Evolutionary conservation across 768 basidiomycete species (phyloP), one percentile per base, ranked within the genome.

Genomic region (Kwoniella sp.): DNA sequence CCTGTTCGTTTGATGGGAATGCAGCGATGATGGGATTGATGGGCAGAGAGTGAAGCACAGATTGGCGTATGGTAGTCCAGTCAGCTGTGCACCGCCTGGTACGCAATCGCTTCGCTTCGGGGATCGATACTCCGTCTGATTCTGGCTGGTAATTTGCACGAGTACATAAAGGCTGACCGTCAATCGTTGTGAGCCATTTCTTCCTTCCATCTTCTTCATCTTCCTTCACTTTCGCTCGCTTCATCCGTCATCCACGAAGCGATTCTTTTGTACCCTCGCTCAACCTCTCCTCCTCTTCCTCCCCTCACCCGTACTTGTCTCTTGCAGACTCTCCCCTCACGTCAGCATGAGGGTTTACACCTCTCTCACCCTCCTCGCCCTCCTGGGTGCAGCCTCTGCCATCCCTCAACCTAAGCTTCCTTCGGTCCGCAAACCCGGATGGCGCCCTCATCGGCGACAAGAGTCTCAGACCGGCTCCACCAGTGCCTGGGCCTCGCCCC

Each of bases 361-460:
- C 7, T n/a, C 61, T 4, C 31, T 64, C 20, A 7, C 56, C 41
- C 29, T 64, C 31, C 47, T 64, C 4, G 30, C 55, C 15, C 53
- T 64, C 1, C 55, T 64, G 25, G 55, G 55, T 11, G 25, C 11
- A 38, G 34, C 55, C 13, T 15, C 51, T 12, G 63, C 63, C 29
- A 25, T 64, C 13, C 63, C 63, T 2, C 34, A 56, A 9, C 63
- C 63, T 4, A 64, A 64, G 50, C 57, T 64, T 9, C 57, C 63
- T 3, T 57, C 63, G 4, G 51, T 58, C 25, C 63, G 58, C 12
- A 34, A 47, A 54, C 57, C 63, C 13, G 58, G 63, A 20, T 64
- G 55, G 55, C 56, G 57, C 38, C 51, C 56, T 12, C 20, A 58
- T 22, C 55, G 63, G 12, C 63, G 58, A 50, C 30, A 58, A 15